These are phyloP conservation scores for Fusarium fracticaudum DNA, from an alignment of 2,329 filamentous ascomycete genomes.

Conservation along the genomic window DNA sequence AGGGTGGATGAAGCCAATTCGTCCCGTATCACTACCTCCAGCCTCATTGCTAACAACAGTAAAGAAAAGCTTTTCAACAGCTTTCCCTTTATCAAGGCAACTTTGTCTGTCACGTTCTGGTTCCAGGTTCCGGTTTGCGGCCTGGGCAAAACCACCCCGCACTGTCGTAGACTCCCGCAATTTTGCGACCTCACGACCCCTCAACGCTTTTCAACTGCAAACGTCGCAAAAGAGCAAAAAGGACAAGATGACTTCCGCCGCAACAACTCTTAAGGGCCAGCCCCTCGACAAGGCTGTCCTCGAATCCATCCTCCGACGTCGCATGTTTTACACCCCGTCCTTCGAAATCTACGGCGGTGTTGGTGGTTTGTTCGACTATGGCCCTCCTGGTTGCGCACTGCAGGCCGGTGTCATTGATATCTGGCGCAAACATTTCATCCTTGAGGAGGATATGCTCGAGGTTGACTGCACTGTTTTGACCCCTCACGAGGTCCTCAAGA, in stretches of 20 bases:
- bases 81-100: slow-evolving; percentile 30
- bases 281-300: slow-evolving; percentile 84
- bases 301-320: slow-evolving; percentile 86
- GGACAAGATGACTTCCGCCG: slow-evolving; percentile 58
- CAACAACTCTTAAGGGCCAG: slow-evolving; percentile 87
- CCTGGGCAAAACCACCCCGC: slow-evolving; percentile 39
- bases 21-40: slow-evolving; percentile 29
- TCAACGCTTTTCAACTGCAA: slow-evolving; percentile 44
- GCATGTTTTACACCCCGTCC: slow-evolving; percentile 92
- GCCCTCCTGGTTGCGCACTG: slow-evolving; percentile 85
- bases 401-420: slow-evolving; percentile 88
- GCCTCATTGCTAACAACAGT: slow-evolving; percentile 18
- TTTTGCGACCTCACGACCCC: slow-evolving; percentile 44
- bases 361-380: slow-evolving; percentile 91
- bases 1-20: slow-evolving; percentile 46
- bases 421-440: slow-evolving; percentile 93
- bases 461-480: slow-evolving; percentile 95
- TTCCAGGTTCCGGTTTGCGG: slow-evolving; percentile 34
- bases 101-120: slow-evolving; percentile 24
- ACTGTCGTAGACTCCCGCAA: slow-evolving; percentile 36
- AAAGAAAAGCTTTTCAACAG: slow-evolving; percentile 14
- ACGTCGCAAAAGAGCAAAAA: slow-evolving; percentile 40
- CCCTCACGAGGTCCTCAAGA: slow-evolving; percentile 93
- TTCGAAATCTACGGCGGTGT: slow-evolving; percentile 97
- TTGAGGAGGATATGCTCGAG: slow-evolving; percentile 95